These are phyloP conservation scores for Pseudogymnoascus sp. DNA, from an alignment of 2,329 filamentous ascomycete species.

Conservation along the genomic window DNA sequence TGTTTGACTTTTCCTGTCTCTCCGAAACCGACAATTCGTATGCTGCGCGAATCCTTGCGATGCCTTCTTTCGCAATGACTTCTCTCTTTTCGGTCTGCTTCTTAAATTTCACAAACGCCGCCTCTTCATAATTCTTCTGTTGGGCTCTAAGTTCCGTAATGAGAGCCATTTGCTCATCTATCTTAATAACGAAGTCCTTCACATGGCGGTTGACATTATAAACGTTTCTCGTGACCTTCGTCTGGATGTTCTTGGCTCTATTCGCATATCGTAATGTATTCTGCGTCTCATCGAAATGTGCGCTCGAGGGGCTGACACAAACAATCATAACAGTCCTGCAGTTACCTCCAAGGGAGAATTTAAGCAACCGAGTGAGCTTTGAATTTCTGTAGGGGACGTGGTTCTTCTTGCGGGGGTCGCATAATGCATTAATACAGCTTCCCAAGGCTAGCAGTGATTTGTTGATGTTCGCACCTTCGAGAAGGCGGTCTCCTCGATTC, in stretches of 20 bases:
- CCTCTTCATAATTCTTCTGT: constrained; percentile 78
- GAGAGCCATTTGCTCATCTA: constrained; percentile 94
- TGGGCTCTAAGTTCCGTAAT: constrained; percentile 94
- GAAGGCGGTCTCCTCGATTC: constrained; percentile 82
- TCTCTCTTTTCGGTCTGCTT: constrained; percentile 87
- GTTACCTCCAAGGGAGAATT: constrained; percentile 95
- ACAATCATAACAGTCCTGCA: constrained; percentile 99
- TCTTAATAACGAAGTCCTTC: constrained; percentile 98
- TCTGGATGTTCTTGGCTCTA: constrained; percentile 98
- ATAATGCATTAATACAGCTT: constrained; percentile 96
- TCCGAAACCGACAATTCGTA: constrained; percentile 76
- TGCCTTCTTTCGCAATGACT: constrained; percentile 64
- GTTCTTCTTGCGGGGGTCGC: constrained; percentile 82
- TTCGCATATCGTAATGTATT: constrained; percentile 97
- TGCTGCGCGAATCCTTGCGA: constrained; percentile 70
- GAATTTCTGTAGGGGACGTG: constrained; percentile 98
- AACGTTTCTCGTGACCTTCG: constrained; percentile 97
- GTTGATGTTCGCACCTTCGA: constrained; percentile 98
- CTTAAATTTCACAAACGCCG: constrained; percentile 80
- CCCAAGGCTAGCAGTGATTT: constrained; percentile 91
- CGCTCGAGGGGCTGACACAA: constrained; percentile 91
- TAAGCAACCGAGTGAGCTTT: constrained; percentile 88
- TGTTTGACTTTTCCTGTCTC: constrained; percentile 68
- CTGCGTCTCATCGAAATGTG: constrained; percentile 96
- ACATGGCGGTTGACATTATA: constrained; percentile 99